Evolutionary conservation across 192 early-diverging fungal genomes (phyloP).

Genomic region (Thamnidium elegans): DNA sequence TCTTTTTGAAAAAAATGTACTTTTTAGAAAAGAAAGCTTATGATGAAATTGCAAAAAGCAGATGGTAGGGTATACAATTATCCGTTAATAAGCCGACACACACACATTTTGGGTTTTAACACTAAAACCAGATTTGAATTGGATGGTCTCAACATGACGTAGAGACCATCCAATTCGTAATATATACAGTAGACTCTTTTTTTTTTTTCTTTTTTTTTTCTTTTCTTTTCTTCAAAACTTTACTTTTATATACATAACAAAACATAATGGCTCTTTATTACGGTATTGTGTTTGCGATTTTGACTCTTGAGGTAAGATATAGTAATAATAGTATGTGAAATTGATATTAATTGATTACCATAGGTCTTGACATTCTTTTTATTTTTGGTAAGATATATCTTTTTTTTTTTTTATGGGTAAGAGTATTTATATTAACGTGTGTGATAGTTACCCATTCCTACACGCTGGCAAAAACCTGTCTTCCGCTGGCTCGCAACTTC

Average conservation of each 20-base stretch:
- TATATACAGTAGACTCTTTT: too few relatives aligned
- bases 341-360: background rate
- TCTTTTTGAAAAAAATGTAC: too few relatives aligned
- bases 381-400: conserved; percentile 18
- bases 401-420: too few relatives aligned
- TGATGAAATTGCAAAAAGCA: too few relatives aligned
- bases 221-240: background rate
- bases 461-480: conserved; percentile 43
- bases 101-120: too few relatives aligned
- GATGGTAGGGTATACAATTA: too few relatives aligned
- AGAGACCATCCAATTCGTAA: background rate
- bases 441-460: conserved; percentile 48
- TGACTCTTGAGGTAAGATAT: conserved; percentile 43
- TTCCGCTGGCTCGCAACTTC: conserved; percentile 46
- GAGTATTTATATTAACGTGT: background rate
- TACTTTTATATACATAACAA: background rate
- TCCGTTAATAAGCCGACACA: too few relatives aligned
- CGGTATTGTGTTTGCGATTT: conserved; percentile 43
- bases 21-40: too few relatives aligned
- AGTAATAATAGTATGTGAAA: background rate
- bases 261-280: conserved; percentile 44
- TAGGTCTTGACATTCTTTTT: conserved; percentile 22
- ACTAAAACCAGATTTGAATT: too few relatives aligned
- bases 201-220: background rate
- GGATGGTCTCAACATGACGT: background rate